Percentiles rank a stretch among this genome's conserved stretches.
These are phyloP conservation scores for Bryopsis sp. DNA, from an alignment of 139 green algal genomes.

Conservation along the genomic window DNA sequence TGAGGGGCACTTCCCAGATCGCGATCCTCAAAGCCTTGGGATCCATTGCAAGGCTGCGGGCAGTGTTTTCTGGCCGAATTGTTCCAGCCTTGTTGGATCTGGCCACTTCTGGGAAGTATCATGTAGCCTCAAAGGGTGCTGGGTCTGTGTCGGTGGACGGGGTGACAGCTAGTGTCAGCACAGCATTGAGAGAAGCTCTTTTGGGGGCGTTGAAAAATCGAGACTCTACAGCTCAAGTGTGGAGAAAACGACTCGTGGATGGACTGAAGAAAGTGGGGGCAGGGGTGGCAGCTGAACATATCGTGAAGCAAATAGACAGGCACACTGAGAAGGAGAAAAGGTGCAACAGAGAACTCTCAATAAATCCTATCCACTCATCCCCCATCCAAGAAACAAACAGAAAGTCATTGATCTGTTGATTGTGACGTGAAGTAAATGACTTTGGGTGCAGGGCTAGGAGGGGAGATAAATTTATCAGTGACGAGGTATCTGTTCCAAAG, in stretches of 20 bases:
- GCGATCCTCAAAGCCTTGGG: neutral
- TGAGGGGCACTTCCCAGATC: neutral
- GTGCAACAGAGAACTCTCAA: too few relatives aligned
- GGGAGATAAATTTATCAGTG: too few relatives aligned
- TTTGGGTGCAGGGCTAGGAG: too few relatives aligned
- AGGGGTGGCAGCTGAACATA: neutral
- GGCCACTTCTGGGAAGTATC: neutral
- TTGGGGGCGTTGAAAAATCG: neutral
- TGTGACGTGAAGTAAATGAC: too few relatives aligned
- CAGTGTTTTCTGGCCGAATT: neutral
- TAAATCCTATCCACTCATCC: too few relatives aligned
- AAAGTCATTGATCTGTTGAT: too few relatives aligned
- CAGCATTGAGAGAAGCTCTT: neutral
- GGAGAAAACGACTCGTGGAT: neutral
- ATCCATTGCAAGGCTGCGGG: neutral
- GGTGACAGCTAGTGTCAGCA: neutral
- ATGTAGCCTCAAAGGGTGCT: neutral
- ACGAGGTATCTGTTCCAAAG: too few relatives aligned
- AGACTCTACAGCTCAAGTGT: neutral
- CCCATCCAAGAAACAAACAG: too few relatives aligned
- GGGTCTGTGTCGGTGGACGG: too few relatives aligned
- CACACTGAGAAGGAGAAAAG: neutral
- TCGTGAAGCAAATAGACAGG: neutral
- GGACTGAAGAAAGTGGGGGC: neutral
- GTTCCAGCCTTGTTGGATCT: neutral